Evolutionary conservation across 208 protist species (phyloP).

Genomic region (Trypanosoma avium): DNA sequence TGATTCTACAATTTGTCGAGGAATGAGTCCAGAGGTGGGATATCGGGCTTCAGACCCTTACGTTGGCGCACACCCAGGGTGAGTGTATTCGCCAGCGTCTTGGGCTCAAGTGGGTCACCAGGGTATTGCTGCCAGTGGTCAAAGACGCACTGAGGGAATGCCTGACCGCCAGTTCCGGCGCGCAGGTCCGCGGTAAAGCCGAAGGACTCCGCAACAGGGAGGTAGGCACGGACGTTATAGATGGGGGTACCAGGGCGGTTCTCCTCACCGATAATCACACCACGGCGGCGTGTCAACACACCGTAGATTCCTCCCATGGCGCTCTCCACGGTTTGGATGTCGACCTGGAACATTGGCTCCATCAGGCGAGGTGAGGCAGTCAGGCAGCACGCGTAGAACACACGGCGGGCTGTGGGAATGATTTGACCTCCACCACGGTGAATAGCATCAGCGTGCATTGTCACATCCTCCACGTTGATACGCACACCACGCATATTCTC

Average conservation of each 20-base stretch:
- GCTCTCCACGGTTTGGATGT: constrained; percentile 96
- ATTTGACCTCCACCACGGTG: constrained; percentile 99
- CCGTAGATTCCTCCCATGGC: constrained; percentile 97
- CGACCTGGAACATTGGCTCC: constrained; percentile 98
- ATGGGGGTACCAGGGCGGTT: constrained; percentile 96
- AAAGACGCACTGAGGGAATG: constrained; percentile 98
- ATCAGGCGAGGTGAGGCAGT: constrained; percentile 93
- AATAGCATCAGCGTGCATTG: constrained; percentile 98
- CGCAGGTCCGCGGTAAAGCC: constrained; percentile 96
- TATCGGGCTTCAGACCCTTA: constrained; percentile 96
- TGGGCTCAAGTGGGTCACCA: constrained; percentile 84
- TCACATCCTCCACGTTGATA: constrained; percentile 97
- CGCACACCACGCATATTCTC: constrained; percentile 97
- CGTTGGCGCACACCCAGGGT: constrained; percentile 90
- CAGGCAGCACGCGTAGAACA: constrained; percentile 94
- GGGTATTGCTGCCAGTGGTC: constrained; percentile 96
- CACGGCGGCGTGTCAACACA: constrained; percentile 95
- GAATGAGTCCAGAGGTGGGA: constrained; percentile 93
- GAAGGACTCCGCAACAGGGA: constrained; percentile 99
- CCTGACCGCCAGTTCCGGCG: constrained; percentile 93
- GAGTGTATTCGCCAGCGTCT: constrained; percentile 67
- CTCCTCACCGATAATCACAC: constrained; percentile 96
- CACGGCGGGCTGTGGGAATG: constrained; percentile 95
- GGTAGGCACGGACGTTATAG: constrained; percentile 96
- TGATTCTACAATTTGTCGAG: constrained; percentile 94